Evolutionary conservation across 164 flowering plant species (phyloP), one percentile per base, ranked within the genome.

Genomic region (Santalum album): DNA sequence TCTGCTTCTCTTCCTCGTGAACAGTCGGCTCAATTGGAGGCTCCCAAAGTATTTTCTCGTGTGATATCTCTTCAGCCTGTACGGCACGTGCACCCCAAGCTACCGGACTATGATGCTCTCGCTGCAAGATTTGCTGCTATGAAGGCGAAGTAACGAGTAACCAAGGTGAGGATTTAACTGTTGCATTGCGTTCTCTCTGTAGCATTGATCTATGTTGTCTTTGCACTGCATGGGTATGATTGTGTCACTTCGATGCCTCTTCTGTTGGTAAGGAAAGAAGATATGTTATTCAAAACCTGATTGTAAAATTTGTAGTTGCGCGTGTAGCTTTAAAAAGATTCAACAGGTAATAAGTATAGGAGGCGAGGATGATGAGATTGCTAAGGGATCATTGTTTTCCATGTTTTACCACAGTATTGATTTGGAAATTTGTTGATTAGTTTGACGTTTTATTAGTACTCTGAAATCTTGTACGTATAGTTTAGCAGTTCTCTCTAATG

Each of bases 51-150:
- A 20, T 75, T 69, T 46, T 49, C 79, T 36, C 87, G 96, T 15
- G 82, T 86, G 18, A 57, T 76, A 42, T 76, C 97, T 1, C 73
- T 81, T 25, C 78, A 80, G 59, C 53, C 54, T 45, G 84, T 81
- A 10, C 58, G 61, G 19, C 89, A 83, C 35, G 89, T 83, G 60
- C 89, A 83, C 60, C 89, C 86, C 10, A 83, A 83, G 56, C 61
- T 83, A 44, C 86, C 89, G 0, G 78, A 83, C 55, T 83, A 79
- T 43, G 84, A 82, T 61, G 83, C 77, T 65, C 58, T 82, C 61
- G 86, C 86, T 51, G 89, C 86, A 0, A 63, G 71, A 7, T 73
- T 92, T 70, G 86, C 86, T 14, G 83, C 95, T 25, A 63, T 89
- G 56, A 80, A 72, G 69, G 78, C 82, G 12, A 65, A 64, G 38